Base-by-base conservation (phyloP, 345 rosid genomes). In the Linum usitatissimum region DNA sequence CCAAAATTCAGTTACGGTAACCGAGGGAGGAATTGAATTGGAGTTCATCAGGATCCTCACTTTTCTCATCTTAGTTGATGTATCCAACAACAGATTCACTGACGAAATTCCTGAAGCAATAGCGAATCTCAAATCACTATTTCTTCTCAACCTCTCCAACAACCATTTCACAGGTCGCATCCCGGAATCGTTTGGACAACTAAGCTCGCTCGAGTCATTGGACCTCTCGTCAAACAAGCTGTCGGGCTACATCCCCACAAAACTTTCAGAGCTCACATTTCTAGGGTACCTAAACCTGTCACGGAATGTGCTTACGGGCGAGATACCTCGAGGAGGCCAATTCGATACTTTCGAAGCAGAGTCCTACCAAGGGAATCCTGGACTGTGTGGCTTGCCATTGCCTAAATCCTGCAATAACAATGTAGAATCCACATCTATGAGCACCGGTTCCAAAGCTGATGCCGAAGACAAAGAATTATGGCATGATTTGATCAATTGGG, bases 361-460 rank as follows among this genome's bases (percentile, higher is more conserved):
- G 19, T 75, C 73, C 0, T 78, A 23, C 12, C 58, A 51, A 1
- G 70, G 72, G 1, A 78, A 74, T 30, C 57, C 30, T 0, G 61
- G 68, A 56, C 30, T 72, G 20, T 74, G 81, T 12, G 74, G 72
- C 12, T 9, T 9, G 6, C 68, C 67, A 30, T 55, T 70, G 55
- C 42, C 4, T 38, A 9, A 38, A 38, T 38, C 42, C 42, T n/a
- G n/a, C n/a, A n/a, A n/a, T n/a, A n/a, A n/a, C n/a, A n/a, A n/a
- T n/a, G n/a, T n/a, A n/a, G n/a, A n/a, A n/a, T n/a, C n/a, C n/a
- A n/a, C n/a, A n/a, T n/a, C n/a, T n/a, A n/a, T n/a, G n/a, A n/a
- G n/a, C n/a, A n/a, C n/a, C n/a, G n/a, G n/a, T n/a, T n/a, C n/a
- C n/a, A n/a, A n/a, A n/a, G n/a, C n/a, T n/a, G n/a, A n/a, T n/a